phyloP scores from a whole-genome alignment of 1,284 basidiomycete species.

The Fomitopsis pinicola region DNA sequence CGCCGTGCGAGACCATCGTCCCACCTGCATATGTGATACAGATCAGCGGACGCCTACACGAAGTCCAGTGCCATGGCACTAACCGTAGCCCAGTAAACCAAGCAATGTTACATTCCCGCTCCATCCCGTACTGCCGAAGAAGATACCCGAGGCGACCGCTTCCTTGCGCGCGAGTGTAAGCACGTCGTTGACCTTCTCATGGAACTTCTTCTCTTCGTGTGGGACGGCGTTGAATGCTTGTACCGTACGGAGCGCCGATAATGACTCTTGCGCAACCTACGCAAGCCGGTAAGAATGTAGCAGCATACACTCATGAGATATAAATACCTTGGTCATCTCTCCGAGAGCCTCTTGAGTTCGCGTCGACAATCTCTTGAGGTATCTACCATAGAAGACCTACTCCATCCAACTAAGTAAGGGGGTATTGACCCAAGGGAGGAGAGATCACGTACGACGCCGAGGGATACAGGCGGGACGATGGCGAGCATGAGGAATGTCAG shows the following conservation, averaged over 20 bases:
- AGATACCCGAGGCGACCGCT: conserved; percentile 87
- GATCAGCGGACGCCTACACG: neutral
- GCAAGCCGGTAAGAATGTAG: neutral
- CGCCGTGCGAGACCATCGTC: conserved; percentile 81
- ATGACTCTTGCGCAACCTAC: conserved; percentile 81
- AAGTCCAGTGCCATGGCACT: conserved; percentile 9
- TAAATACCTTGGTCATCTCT: conserved; percentile 80
- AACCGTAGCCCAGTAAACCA: conserved; percentile 88
- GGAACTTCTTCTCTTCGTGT: conserved; percentile 72
- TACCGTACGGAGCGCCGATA: conserved; percentile 91
- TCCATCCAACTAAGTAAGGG: neutral
- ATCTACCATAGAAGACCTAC: conserved; percentile 90
- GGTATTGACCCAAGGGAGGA: neutral
- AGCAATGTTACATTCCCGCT: conserved; percentile 93
- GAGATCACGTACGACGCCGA: conserved; percentile 73
- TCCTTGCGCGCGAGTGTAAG: conserved; percentile 82
- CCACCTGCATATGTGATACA: conserved; percentile 53
- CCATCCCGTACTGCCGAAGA: conserved; percentile 92
- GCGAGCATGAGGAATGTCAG: conserved; percentile 91
- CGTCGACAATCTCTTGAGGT: conserved; percentile 88
- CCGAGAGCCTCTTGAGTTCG: conserved; percentile 92
- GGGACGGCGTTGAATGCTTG: conserved; percentile 83
- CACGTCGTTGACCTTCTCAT: conserved; percentile 64
- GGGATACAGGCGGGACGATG: conserved; percentile 91
- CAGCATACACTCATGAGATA: neutral